Base-by-base conservation (phyloP, 805 yeast species). In the Candida tammaniensis region DNA sequence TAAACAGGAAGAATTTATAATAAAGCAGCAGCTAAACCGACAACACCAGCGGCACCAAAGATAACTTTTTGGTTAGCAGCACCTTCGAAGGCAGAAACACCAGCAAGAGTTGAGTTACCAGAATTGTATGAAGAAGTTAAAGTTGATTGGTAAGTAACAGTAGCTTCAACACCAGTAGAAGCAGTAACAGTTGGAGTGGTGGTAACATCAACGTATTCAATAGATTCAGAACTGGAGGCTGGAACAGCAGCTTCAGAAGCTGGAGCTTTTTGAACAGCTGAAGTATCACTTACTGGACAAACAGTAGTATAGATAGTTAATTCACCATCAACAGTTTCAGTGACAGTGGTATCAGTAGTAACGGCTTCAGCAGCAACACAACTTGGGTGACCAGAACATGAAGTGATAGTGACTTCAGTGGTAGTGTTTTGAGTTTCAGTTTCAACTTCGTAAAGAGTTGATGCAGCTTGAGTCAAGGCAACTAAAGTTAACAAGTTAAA, bases 161-260 rank as follows among this genome's bases (percentile, higher is more conserved):
- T 70, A 36, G 72, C 67, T 42, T 71, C 68, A 39, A 68, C 70
- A 49, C 62, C 70, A 35, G 68, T 63, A 23, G 77, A 65, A n/a
- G 54, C 57, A 37, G 72, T 63, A 31, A 59, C 68, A 35, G 68
- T 59, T 47, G 78, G 78, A 30, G 78, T 74, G 39, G 66, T 54
- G 40, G 78, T 72, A 47, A 64, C 59, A 45, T 74, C 77, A 33
- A 70, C 74, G 51, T 65, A 70, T n/a, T 34, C 33, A 24, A 46
- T 30, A 13, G 39, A 48, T 30, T 48, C 44, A 14, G 47, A 24
- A 11, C 43, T 30, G 22, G 44, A 21, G 23, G 44, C 42, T 12
- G 39, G 44, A 19, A 24, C 46, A 24, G 39, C 35, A 18, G 35
- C 29, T 39, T 46, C 37, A n/a, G 36, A 25, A 30, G 40, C 38